Conservation (phyloP, 2,329 filamentous ascomycete genomes). For the Nannizzia gypsea region DNA sequence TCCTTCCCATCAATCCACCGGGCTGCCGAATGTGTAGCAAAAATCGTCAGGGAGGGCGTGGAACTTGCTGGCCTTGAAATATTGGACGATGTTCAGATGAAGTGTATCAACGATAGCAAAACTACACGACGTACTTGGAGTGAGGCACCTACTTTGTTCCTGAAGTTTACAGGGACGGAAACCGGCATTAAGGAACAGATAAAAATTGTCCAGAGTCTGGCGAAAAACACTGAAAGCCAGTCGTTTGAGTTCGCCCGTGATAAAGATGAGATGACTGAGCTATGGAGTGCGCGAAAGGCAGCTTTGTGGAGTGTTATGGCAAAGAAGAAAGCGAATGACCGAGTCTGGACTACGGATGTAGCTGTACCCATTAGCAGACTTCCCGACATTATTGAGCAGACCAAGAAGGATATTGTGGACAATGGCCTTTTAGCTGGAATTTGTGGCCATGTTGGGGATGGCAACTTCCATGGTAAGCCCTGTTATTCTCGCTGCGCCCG, state of each 20-base stretch:
- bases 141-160: conserved; percentile 59
- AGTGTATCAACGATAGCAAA: conserved; percentile 48
- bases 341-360: conserved; percentile 70
- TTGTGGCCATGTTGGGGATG: conserved; percentile 63
- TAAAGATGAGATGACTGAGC: conserved; percentile 52
- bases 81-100: conserved; percentile 83
- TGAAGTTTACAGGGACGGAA: conserved; percentile 61
- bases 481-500: conserved; percentile 4
- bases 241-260: conserved; percentile 57
- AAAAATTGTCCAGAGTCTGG: conserved; percentile 46
- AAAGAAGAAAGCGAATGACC: conserved; percentile 48
- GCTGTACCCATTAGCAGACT: conserved; percentile 62
- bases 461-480: conserved; percentile 56
- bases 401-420: conserved; percentile 52
- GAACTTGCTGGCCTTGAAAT: conserved; percentile 88
- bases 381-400: conserved; percentile 60
- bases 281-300: conserved; percentile 67
- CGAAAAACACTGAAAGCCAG: conserved; percentile 42
- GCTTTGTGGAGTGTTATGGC: conserved; percentile 63
- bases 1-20: conserved; percentile 53
- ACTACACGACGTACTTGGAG: conserved; percentile 47
- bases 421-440: conserved; percentile 54
- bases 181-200: conserved; percentile 53
- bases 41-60: conserved; percentile 67
- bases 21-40: conserved; percentile 67